Percentiles rank a stretch among this genome's conserved stretches.
Conservation (phyloP, 129 eudicot species). For the Artemisia argyi region DNA sequence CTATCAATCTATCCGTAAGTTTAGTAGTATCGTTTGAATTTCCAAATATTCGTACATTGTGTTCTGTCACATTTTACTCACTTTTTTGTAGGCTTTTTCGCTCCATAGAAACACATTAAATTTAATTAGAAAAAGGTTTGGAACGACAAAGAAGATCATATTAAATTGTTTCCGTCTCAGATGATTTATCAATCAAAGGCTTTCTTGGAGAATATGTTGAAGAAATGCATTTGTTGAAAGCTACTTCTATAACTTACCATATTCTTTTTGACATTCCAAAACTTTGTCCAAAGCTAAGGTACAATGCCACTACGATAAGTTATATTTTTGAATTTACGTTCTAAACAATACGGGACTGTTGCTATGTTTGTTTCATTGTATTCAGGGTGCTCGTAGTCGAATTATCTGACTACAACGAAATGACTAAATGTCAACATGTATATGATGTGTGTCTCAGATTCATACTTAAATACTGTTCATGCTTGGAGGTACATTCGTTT, state of each 20-base stretch:
- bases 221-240: constrained; percentile 61
- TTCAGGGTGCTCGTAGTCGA: constrained; percentile 62
- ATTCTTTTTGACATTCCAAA: constrained; percentile 45
- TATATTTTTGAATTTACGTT: too few relatives aligned
- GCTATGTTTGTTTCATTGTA: neutral
- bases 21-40: too few relatives aligned
- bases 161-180: constrained; percentile 60
- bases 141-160: constrained; percentile 39
- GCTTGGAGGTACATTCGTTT: constrained; percentile 47
- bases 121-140: constrained; percentile 23
- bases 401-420: constrained; percentile 21
- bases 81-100: constrained; percentile 42
- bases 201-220: constrained; percentile 44
- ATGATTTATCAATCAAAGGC: constrained; percentile 32
- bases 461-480: constrained; percentile 29
- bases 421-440: constrained; percentile 9
- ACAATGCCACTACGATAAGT: neutral
- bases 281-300: constrained; percentile 72
- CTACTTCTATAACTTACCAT: constrained; percentile 42
- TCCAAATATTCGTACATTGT: too few relatives aligned
- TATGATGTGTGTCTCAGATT: constrained; percentile 10
- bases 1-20: too few relatives aligned
- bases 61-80: too few relatives aligned
- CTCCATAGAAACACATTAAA: constrained; percentile 31
- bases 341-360: neutral